Evolutionary conservation across 208 protist genomes (phyloP), one percentile per base, ranked within the genome.

Genomic region (Acanthamoeba divionensis): DNA sequence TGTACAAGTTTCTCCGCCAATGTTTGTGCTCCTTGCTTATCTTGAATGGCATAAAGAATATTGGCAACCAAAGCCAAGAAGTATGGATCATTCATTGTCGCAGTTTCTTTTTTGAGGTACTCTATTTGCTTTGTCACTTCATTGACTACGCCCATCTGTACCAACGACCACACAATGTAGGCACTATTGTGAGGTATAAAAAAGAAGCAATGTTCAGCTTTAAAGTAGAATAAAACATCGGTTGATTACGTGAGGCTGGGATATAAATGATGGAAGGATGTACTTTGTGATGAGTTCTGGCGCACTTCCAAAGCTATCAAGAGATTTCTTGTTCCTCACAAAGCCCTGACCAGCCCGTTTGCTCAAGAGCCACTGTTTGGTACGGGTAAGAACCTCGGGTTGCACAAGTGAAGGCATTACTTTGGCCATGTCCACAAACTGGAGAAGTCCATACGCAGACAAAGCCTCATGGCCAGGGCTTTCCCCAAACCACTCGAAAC

Each of bases 401-500:
- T n/a, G 18, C 18, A n/a, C 18, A 60, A 60, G 52, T 24, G 18
- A 24, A 29, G 9, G 83, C 9, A 41, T 82, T 31, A 93, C 90
- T 31, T 91, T 6, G 2, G 48, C 9, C 90, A 93, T 91, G 36
- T 93, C 91, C 13, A 54, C 38, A 69, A 93, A 93, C 89, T 90
- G 36, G 67, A 93, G 18, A n/a, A 93, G 75, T n/a, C 91, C 91
- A 57, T 91, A 93, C 26, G 91, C 89, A 4, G 91, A 92, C 18
- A 93, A 44, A 10, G 90, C 91, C 36, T 93, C 91, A 66, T 93
- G 91, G 5, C 26, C 91, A 12, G 91, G 90, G 10, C 45, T 7
- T 31, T 12, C 21, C 2, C 91, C 91, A 93, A 93, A 93, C 91
- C 91, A 93, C 38, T 93, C 91, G 79, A 93, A 93, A 21, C 91